These are phyloP conservation scores for Metschnikowia henanensis DNA, from an alignment of 805 yeast species.

Conservation along the genomic window DNA sequence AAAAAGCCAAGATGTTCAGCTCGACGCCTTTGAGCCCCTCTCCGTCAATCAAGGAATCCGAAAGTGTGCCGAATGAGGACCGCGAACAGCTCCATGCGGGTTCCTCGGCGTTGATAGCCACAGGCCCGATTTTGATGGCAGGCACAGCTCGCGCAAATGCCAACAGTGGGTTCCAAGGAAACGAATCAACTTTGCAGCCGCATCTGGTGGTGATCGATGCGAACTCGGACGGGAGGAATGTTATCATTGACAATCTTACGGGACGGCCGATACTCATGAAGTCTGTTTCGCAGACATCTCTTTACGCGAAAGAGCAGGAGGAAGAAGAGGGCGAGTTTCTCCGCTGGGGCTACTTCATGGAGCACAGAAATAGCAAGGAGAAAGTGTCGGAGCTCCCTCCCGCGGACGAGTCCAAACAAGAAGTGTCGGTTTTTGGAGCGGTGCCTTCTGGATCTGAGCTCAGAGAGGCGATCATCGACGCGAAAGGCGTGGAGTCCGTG, in stretches of 20 bases:
- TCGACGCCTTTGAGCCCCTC: conserved; percentile 20
- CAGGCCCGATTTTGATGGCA: conserved; percentile 50
- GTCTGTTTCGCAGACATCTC: conserved; percentile 61
- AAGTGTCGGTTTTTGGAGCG: conserved; percentile 33
- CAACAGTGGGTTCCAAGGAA: conserved; percentile 10
- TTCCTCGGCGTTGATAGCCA: conserved; percentile 49
- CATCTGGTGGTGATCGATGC: conserved; percentile 74
- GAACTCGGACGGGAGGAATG: conserved; percentile 48
- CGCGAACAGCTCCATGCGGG: conserved; percentile 45
- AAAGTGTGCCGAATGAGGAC: conserved; percentile 1
- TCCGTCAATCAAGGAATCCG: conserved; percentile 11
- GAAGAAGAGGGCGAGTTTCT: conserved; percentile 93
- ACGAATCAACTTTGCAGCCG: conserved; percentile 45
- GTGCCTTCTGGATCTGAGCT: conserved; percentile 57
- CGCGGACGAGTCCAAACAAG: conserved; percentile 10
- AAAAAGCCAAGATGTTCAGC: conserved; percentile 27
- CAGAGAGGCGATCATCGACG: conserved; percentile 63
- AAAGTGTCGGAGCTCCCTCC: conserved; percentile 3
- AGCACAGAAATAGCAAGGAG: conserved; percentile 48
- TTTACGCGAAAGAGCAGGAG: conserved; percentile 75
- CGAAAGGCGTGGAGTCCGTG: conserved; percentile 73
- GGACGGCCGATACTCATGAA: conserved; percentile 71
- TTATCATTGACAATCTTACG: conserved; percentile 64
- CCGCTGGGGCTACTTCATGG: conserved; percentile 79
- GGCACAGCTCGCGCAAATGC: conserved; percentile 6